Conservation (phyloP, 495 filamentous ascomycete genomes). For the Xylaria intraflava region DNA sequence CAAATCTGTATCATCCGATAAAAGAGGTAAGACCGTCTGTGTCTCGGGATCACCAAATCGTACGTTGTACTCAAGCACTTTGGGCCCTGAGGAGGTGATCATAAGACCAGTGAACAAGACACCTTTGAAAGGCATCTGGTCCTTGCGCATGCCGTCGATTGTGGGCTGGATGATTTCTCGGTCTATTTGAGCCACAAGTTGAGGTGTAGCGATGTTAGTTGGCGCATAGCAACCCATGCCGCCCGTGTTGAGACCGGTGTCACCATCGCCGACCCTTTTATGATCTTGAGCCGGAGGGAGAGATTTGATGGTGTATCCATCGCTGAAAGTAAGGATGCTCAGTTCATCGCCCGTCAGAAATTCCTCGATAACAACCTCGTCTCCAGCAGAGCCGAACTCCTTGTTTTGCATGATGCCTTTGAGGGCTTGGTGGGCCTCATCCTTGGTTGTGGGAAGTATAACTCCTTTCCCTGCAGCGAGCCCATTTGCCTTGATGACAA, state of each 20-base stretch:
- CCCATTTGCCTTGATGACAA: slow-evolving; percentile 86
- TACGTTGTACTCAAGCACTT: slow-evolving; percentile 93
- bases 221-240: slow-evolving; percentile 98
- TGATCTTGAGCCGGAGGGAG: slow-evolving; percentile 95
- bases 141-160: slow-evolving; percentile 77
- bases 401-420: slow-evolving; percentile 85
- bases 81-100: slow-evolving; percentile 83
- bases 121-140: slow-evolving; percentile 73
- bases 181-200: slow-evolving; percentile 70
- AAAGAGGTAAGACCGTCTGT: slow-evolving; percentile 79
- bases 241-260: slow-evolving; percentile 89
- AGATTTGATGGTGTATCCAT: slow-evolving; percentile 76
- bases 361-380: slow-evolving; percentile 96
- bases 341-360: slow-evolving; percentile 88
- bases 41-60: slow-evolving; percentile 95
- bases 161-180: slow-evolving; percentile 81
- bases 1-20: slow-evolving; percentile 75
- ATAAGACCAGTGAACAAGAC: slow-evolving; percentile 93
- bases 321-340: slow-evolving; percentile 83
- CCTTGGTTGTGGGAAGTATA: slow-evolving; percentile 70
- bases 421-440: slow-evolving; percentile 75
- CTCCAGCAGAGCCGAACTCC: slow-evolving; percentile 79
- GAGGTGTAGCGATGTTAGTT: slow-evolving; percentile 70
- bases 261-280: slow-evolving; percentile 87
- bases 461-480: slow-evolving; percentile 90